These are phyloP conservation scores for Blastocystis sp. DNA, from an alignment of 352 stramenopile species.

Conservation along the genomic window DNA sequence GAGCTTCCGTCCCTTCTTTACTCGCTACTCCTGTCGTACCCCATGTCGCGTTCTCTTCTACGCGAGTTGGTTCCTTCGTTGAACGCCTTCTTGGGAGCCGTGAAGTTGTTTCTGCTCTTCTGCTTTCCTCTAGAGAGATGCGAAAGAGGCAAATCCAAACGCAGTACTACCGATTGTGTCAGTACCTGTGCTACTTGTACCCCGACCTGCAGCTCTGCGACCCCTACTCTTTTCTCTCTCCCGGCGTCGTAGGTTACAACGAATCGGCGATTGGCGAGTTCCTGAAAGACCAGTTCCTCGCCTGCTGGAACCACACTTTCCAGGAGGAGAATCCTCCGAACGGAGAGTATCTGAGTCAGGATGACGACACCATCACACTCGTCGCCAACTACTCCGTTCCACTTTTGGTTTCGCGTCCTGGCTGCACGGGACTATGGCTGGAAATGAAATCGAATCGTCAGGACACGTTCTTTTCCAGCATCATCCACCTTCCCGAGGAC, in stretches of 20 bases:
- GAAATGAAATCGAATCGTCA: neutral
- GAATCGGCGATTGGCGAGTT: neutral
- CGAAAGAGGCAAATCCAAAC: neutral
- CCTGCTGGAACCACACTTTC: neutral
- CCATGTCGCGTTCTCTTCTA: neutral
- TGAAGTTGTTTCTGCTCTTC: neutral
- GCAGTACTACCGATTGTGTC: neutral
- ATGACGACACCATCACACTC: neutral
- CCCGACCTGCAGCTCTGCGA: neutral
- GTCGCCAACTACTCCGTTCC: neutral
- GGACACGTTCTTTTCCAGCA: neutral
- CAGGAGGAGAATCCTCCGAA: neutral
- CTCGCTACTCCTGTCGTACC: slow-evolving; percentile 2
- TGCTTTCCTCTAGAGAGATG: neutral
- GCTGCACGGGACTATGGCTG: neutral
- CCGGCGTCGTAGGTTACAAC: neutral
- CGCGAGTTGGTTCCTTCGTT: neutral
- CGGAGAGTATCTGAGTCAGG: neutral
- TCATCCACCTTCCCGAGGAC: neutral
- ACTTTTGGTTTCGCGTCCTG: neutral
- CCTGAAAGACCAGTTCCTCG: neutral
- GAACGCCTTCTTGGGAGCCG: neutral
- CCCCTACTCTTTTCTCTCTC: neutral
- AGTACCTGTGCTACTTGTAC: neutral
- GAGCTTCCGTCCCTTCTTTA: neutral